Evolutionary conservation across 2,329 filamentous ascomycete genomes (phyloP).

Genomic region (Neurospora sp.): DNA sequence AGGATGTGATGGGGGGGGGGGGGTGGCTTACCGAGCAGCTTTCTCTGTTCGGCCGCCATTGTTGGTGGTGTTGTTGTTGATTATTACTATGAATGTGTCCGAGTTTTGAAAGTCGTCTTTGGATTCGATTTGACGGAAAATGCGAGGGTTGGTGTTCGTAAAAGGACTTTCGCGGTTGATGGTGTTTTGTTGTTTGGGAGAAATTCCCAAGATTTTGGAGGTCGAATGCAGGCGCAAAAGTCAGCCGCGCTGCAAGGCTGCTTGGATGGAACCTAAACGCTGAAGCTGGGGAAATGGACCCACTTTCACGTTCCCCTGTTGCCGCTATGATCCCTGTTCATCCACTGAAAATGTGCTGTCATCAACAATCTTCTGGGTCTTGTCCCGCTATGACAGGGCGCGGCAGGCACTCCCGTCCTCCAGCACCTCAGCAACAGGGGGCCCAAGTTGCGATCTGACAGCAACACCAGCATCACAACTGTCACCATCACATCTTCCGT

Average conservation of each 20-base stretch:
- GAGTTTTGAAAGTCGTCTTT: too few species aligned
- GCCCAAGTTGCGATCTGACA: neutral
- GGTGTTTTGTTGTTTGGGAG: neutral
- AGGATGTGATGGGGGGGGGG: neutral
- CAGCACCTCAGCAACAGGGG: neutral
- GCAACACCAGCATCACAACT: neutral
- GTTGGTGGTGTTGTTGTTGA: neutral
- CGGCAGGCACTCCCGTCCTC: neutral
- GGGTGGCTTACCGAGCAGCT: slow-evolving; percentile 62
- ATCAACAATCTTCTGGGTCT: neutral
- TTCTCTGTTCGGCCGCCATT: slow-evolving; percentile 96
- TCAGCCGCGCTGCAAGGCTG: slow-evolving; percentile 18
- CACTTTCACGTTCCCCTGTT: neutral
- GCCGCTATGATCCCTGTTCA: neutral
- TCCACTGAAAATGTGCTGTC: neutral
- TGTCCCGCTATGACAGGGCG: neutral
- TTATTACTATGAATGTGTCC: too few species aligned
- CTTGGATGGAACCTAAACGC: neutral
- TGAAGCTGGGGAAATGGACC: slow-evolving; percentile 5
- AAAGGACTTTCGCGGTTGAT: neutral
- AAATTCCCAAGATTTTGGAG: slow-evolving; percentile 4
- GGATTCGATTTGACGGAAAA: neutral
- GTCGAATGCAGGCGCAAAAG: slow-evolving; percentile 1
- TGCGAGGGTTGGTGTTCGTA: neutral
- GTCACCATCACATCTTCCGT: neutral